Evolutionary conservation across 768 basidiomycete genomes (phyloP).

Genomic region (Boletellus ananas): DNA sequence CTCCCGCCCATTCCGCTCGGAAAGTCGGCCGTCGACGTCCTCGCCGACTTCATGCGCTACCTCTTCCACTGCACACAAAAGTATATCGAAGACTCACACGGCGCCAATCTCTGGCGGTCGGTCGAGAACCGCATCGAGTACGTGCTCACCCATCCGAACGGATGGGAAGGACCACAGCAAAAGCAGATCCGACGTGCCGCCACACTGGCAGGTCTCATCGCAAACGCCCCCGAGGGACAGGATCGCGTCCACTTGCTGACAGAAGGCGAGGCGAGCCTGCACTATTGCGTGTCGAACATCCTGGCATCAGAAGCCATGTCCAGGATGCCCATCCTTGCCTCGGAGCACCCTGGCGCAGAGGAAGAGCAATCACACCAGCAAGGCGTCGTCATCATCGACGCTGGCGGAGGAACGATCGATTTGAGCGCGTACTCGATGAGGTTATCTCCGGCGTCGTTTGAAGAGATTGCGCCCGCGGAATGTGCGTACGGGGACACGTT

Average conservation of each 20-base stretch:
- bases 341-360: conserved; percentile 20
- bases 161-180: conserved; percentile 63
- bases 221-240: conserved; percentile 36
- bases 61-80: conserved; percentile 40
- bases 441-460: conserved; percentile 35
- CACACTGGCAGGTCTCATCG: conserved; percentile 47
- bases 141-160: conserved; percentile 60
- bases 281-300: conserved; percentile 51
- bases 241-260: conserved; percentile 53
- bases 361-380: conserved; percentile 23
- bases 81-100: conserved; percentile 50
- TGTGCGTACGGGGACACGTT: conserved; percentile 21
- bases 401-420: conserved; percentile 45
- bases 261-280: conserved; percentile 60
- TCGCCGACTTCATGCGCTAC: conserved; percentile 47
- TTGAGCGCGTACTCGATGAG: conserved; percentile 42
- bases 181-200: conserved; percentile 53
- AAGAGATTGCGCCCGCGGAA: conserved; percentile 37
- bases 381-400: conserved; percentile 47
- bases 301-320: conserved; percentile 34
- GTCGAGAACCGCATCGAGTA: conserved; percentile 44
- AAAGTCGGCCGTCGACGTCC: conserved; percentile 40
- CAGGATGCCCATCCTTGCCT: conserved; percentile 13
- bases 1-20: conserved; percentile 40
- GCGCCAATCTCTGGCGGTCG: conserved; percentile 42